Evolutionary conservation across 148 eudicot species (phyloP), one percentile per base, ranked within the genome.

Genomic region (Hydrangea macrophylla): DNA sequence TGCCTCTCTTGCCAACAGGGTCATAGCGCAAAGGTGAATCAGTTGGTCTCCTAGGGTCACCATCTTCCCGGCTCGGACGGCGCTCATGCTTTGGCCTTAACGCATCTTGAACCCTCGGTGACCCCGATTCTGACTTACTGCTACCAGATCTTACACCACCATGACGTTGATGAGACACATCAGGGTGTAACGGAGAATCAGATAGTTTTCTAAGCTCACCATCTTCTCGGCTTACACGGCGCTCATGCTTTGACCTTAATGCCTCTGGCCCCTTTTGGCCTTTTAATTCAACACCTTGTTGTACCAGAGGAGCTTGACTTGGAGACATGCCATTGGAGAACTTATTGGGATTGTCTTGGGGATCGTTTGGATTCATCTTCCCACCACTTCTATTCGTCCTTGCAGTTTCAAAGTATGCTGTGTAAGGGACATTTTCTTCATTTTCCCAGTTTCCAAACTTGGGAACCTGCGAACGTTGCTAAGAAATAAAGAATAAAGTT

Each of bases 381-480:
- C 69, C 71, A 58, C 59, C 69, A 39, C 75, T 73, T 72, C 73
- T 80, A 32, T 37, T 72, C 65, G 65, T 85, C 39, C 73, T 71
- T 27, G 84, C 69, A 61, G 73, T 78, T 58, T 85, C 86, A 69
- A 82, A 85, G 54, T 60, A 73, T 24, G 58, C 71, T 31, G 84
- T 78, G 67, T 80, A 80, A 33, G 73, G 60, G 55, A 78, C 58
- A 57, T 80, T 54, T 71, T 83, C 86, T 67, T 71, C 83, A 55
- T 53, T 75, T 68, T 85, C 85, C 90, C 86, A 85, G 63, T 83
- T 64, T 25, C 86, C 86, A 76, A 80, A 85, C 70, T 73, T 67
- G 1, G 83, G 86, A 70, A 74, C 58, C 66, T 80, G 79, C 60
- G 86, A 55, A 26, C 56, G 74, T 78, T 85, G 72, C 86, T 63